phyloP scores from a whole-genome alignment of 2,329 filamentous ascomycete species.

The Colletotrichum abscissum region DNA sequence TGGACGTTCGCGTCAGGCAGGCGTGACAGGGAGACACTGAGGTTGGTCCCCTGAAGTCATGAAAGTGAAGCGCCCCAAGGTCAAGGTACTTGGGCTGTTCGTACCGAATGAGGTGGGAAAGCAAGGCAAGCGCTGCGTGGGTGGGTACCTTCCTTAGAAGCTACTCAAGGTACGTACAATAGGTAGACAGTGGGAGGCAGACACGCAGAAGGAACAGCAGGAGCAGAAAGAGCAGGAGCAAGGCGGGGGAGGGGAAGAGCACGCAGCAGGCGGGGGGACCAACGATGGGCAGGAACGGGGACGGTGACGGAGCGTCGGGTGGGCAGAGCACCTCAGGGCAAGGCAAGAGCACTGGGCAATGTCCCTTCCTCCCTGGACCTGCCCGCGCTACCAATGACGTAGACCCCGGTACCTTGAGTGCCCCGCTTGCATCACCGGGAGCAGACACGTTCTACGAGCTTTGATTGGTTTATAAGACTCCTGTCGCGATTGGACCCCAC shows the following conservation, averaged over 20 bases:
- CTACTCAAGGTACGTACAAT: no score
- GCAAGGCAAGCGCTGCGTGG: not conserved
- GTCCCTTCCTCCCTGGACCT: not conserved
- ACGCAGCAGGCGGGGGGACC: not conserved
- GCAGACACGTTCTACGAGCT: not conserved
- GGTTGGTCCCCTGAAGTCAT: constrained; percentile 20
- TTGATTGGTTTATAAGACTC: not conserved
- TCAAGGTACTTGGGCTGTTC: not conserved
- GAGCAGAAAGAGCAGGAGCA: not conserved
- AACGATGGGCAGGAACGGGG: not conserved
- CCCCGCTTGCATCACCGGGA: not conserved
- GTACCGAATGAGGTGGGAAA: not conserved
- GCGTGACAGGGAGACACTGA: not conserved
- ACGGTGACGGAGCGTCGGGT: constrained; percentile 5
- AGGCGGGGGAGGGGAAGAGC: not conserved
- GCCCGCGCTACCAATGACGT: constrained; percentile 1
- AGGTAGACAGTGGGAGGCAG: not conserved
- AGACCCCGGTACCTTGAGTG: not conserved
- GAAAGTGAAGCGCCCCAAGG: constrained; percentile 19
- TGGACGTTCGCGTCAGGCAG: constrained; percentile 1
- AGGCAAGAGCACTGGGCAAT: not conserved
- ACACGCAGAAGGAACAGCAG: not conserved
- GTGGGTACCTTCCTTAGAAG: not conserved
- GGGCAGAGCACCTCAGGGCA: not conserved
- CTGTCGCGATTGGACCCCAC: not conserved